These are phyloP conservation scores for Nitzschia putrida DNA, from an alignment of 108 stramenopile species.

Conservation along the genomic window DNA sequence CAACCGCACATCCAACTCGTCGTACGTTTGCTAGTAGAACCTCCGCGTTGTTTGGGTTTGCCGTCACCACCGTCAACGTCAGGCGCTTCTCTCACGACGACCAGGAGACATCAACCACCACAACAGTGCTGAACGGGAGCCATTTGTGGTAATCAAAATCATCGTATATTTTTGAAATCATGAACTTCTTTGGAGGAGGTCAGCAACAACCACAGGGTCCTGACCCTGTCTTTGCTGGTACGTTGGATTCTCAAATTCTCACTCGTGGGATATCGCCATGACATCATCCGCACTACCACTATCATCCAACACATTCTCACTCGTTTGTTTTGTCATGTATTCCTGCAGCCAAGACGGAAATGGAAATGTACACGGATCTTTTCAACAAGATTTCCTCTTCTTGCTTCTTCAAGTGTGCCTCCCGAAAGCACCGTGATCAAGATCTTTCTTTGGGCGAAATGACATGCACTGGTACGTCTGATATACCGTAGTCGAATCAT, in stretches of 20 bases:
- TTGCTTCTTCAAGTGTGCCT: constrained; percentile 93
- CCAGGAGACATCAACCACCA: neutral
- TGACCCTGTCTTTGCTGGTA: constrained; percentile 85
- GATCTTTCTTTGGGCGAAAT: constrained; percentile 95
- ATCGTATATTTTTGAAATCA: constrained; percentile 8
- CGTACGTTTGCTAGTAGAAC: too few species aligned
- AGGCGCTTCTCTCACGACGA: neutral
- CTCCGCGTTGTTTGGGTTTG: too few species aligned
- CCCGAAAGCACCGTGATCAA: constrained; percentile 81
- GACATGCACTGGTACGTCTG: constrained; percentile 64
- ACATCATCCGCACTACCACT: neutral
- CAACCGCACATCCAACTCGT: too few species aligned
- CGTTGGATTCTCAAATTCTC: constrained; percentile 6
- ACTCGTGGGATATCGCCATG: neutral
- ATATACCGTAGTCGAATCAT: neutral
- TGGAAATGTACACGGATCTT: constrained; percentile 96
- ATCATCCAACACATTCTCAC: neutral
- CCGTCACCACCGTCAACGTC: neutral
- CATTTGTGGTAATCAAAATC: neutral
- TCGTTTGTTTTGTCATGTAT: neutral
- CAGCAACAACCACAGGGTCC: constrained; percentile 67
- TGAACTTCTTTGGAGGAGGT: constrained; percentile 72
- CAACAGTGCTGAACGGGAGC: neutral
- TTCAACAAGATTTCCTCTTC: constrained; percentile 92
- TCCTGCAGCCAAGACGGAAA: constrained; percentile 84